These are phyloP conservation scores for Penicillium verhagenii DNA, from an alignment of 495 filamentous ascomycete species.

Conservation along the genomic window DNA sequence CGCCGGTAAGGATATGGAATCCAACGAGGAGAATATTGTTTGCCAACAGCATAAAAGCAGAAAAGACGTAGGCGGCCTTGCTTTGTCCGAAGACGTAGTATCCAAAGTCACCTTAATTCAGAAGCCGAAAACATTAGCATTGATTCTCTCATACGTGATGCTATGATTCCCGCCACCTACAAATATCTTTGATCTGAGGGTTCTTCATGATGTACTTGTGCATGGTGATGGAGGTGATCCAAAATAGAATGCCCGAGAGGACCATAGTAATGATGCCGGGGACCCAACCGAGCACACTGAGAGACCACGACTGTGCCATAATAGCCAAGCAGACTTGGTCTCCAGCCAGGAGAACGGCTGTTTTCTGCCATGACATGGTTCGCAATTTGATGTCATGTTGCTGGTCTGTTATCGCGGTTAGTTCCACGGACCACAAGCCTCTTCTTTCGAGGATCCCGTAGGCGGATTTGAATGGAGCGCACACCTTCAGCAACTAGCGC, in stretches of 20 bases:
- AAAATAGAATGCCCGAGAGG: slow-evolving; percentile 35
- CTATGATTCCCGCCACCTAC: no score
- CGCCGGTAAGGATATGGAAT: slow-evolving; percentile 40
- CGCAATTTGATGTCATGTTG: slow-evolving; percentile 47
- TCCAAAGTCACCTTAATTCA: slow-evolving; percentile 41
- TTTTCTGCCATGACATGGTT: slow-evolving; percentile 51
- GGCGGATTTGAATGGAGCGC: no score
- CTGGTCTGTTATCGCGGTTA: slow-evolving; percentile 29
- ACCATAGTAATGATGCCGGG: slow-evolving; percentile 44
- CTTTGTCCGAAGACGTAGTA: slow-evolving; percentile 44
- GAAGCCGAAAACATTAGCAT: no score
- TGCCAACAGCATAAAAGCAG: slow-evolving; percentile 39
- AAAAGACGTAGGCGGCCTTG: slow-evolving; percentile 33
- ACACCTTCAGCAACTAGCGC: slow-evolving; percentile 28
- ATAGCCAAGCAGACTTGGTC: slow-evolving; percentile 51
- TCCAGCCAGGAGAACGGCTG: slow-evolving; percentile 41
- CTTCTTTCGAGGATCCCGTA: no score
- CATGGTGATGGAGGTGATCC: slow-evolving; percentile 48
- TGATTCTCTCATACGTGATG: no score
- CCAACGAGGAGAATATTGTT: slow-evolving; percentile 42
- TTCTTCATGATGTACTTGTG: slow-evolving; percentile 49
- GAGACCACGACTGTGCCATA: slow-evolving; percentile 49
- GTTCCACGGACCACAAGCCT: no score
- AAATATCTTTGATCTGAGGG: slow-evolving; percentile 47
- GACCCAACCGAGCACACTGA: slow-evolving; percentile 48